A percentile compares a stretch with the other conserved stretches of the same genome.
phyloP scores from a whole-genome alignment of 441 rosid genomes.

The Bocquillonia castaneifolia region DNA sequence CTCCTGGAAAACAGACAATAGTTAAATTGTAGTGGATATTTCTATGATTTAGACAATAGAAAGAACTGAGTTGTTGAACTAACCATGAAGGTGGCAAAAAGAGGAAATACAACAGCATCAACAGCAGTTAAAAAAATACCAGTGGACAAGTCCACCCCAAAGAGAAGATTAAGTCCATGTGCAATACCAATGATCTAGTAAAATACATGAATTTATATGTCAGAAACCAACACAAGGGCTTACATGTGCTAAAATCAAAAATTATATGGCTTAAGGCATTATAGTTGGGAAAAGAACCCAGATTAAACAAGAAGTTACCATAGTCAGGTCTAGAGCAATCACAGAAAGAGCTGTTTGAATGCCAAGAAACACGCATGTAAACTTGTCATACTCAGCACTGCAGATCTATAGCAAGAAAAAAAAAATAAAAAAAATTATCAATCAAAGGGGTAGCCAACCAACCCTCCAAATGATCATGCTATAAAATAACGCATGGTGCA shows the following conservation, averaged over 20 bases:
- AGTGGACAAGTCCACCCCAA: slow-evolving; percentile 77
- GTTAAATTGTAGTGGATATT: slow-evolving; percentile 12
- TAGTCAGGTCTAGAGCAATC: slow-evolving; percentile 68
- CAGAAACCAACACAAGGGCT: slow-evolving; percentile 13
- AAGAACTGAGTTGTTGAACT: slow-evolving; percentile 25
- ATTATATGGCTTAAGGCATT: slow-evolving; percentile 1
- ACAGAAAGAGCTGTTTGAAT: slow-evolving; percentile 75
- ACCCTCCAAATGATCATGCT: background rate
- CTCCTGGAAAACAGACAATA: slow-evolving; percentile 44
- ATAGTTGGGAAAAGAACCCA: slow-evolving; percentile 7
- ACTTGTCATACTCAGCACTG: slow-evolving; percentile 76
- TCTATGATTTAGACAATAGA: slow-evolving; percentile 7
- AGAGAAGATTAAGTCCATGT: slow-evolving; percentile 81
- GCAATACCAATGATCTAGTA: slow-evolving; percentile 86
- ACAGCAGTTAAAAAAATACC: slow-evolving; percentile 76
- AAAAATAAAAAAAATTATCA: background rate
- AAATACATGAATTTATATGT: slow-evolving; percentile 26
- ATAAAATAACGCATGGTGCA: background rate
- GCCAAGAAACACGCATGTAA: slow-evolving; percentile 71
- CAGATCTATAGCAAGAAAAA: slow-evolving; percentile 52
- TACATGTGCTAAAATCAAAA: slow-evolving; percentile 1
- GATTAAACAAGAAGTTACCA: slow-evolving; percentile 46
- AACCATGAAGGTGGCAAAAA: slow-evolving; percentile 73
- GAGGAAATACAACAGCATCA: slow-evolving; percentile 77
- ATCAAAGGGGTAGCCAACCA: background rate